Evolutionary conservation across 306 rosid species (phyloP).

Genomic region (Sesbania bispinosa): DNA sequence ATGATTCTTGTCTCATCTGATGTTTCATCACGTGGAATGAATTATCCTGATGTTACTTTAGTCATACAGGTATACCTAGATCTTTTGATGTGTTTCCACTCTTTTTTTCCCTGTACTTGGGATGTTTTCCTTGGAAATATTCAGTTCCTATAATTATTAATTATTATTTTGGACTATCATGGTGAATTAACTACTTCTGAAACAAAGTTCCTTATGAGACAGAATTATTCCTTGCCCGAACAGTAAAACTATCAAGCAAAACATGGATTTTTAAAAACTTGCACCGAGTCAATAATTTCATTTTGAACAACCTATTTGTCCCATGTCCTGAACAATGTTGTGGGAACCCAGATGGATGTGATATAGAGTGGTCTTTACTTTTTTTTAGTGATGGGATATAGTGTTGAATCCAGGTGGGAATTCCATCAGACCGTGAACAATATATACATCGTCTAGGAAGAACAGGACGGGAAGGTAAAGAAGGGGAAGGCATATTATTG

Average conservation of each 20-base stretch:
- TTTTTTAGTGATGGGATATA: not conserved
- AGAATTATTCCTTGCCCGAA: not conserved
- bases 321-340: not conserved
- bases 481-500: conserved; percentile 74
- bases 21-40: conserved; percentile 91
- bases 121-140: not conserved
- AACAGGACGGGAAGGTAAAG: conserved; percentile 92
- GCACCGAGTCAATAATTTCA: not conserved
- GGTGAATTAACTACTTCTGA: not conserved
- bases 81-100: not conserved
- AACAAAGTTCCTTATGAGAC: not conserved
- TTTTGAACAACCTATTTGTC: not conserved
- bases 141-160: not conserved
- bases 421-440: conserved; percentile 81
- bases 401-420: conserved; percentile 60
- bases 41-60: conserved; percentile 94
- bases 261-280: not conserved
- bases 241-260: not conserved
- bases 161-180: not conserved
- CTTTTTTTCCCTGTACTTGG: not conserved
- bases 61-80: conserved; percentile 68
- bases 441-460: conserved; percentile 95
- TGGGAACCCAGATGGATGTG: conserved; percentile 40
- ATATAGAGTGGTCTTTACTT: not conserved
- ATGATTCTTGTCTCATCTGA: conserved; percentile 86